A percentile compares a stretch with the other conserved stretches of the same genome.
These are phyloP conservation scores for Neostapfia colusana DNA, from an alignment of 176 grass and related monocot species.

Conservation along the genomic window DNA sequence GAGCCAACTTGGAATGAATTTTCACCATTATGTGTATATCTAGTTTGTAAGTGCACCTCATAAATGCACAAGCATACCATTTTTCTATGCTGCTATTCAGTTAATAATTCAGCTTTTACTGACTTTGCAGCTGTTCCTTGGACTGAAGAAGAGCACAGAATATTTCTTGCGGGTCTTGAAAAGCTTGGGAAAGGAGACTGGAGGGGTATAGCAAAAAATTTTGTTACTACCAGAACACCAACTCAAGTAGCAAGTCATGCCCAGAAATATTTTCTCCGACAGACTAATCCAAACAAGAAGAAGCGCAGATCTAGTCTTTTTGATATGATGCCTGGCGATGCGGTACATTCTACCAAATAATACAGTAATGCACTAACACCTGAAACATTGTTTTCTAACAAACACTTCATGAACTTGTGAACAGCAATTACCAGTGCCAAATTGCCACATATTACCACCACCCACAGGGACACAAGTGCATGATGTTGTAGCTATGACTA, in stretches of 20 bases:
- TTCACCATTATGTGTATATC: conserved; percentile 18
- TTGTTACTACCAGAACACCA: conserved; percentile 70
- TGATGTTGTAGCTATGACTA: conserved; percentile 50
- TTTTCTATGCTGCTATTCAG: not conserved
- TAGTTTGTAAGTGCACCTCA: conserved; percentile 4
- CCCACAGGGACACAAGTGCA: conserved; percentile 44
- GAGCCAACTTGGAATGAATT: not conserved
- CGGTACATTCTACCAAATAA: conserved; percentile 46
- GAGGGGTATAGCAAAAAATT: conserved; percentile 68
- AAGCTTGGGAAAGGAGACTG: conserved; percentile 71
- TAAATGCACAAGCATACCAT: not conserved
- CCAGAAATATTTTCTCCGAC: conserved; percentile 70
- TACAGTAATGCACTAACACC: conserved; percentile 10
- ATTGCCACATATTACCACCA: conserved; percentile 46
- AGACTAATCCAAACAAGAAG: conserved; percentile 65
- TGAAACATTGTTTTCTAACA: conserved; percentile 35
- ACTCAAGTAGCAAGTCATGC: conserved; percentile 79
- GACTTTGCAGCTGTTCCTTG: conserved; percentile 61
- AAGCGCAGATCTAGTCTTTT: conserved; percentile 65
- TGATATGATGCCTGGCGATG: conserved; percentile 51
- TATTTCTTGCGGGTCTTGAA: conserved; percentile 73
- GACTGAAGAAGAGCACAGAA: conserved; percentile 81
- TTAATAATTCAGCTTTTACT: conserved; percentile 8
- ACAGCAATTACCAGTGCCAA: conserved; percentile 47
- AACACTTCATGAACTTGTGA: conserved; percentile 27